Evolutionary conservation across 1,139 yeast genomes (phyloP), one percentile per base, ranked within the genome.

Genomic region (Debaryomyces coudertii): DNA sequence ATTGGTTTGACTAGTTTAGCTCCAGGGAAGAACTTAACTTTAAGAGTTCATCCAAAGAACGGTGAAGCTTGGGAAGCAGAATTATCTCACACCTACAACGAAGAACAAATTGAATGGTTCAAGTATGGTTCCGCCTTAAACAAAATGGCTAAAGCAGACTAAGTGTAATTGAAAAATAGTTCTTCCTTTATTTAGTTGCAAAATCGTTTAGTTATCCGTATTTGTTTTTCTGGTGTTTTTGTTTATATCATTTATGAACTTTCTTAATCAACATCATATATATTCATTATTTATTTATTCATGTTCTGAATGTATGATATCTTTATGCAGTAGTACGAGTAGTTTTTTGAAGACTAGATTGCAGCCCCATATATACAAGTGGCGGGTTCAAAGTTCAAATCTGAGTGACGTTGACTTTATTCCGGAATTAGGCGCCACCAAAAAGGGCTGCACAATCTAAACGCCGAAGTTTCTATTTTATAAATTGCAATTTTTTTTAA

Each of bases 61-160:
- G 97, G 97, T 66, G 79, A 69, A 56, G 76, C 90, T 54, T 92
- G 96, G 96, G 87, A 85, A 64, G 77, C 93, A 65, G 85, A 82
- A 77, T 87, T 92, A 72, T 81, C 95, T 53, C 99, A 93, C 82
- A 93, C 99, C 56, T 93, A 88, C 82, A 93, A 93, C 82, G 56
- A 68, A 54, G 97, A 93, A 79, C 99, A 93, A 82, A 86, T 93
- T 68, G 97, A 90, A 71, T 93, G 99, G 99, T 93, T 93, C 89
- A 92, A 88, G 83, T 82, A 87, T 65, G 99, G 99, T 80, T 90
- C 97, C 62, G 99, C 99, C 69, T 85, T 93, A 78, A 93, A 93
- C 88, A 89, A 87, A 82, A 92, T 93, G 96, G 36, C 49, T 24
- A 35, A 42, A 42, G n/a, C n/a, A n/a, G n/a, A n/a, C n/a, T 36